Evolutionary conservation across 2,329 filamentous ascomycete genomes (phyloP).

Genomic region (Exophiala sideris): DNA sequence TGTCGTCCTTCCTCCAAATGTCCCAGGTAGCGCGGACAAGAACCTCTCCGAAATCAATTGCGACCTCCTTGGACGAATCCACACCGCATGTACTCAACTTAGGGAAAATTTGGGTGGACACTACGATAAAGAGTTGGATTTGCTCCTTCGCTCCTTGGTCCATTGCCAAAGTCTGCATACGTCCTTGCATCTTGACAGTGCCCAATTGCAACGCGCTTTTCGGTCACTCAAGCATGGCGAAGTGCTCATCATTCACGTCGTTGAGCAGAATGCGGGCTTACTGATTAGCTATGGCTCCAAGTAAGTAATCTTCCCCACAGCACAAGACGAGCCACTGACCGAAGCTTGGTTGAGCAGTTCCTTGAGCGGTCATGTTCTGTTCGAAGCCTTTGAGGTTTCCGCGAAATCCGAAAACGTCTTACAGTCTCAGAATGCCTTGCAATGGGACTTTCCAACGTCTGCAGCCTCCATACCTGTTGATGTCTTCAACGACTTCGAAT

Average conservation of each 20-base stretch:
- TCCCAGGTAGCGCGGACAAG: slow-evolving; percentile 36
- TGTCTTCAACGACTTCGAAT: slow-evolving; percentile 39
- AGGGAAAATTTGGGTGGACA: slow-evolving; percentile 4
- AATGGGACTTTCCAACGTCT: slow-evolving; percentile 59
- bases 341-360: slow-evolving; percentile 13
- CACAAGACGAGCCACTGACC: neutral
- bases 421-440: slow-evolving; percentile 47
- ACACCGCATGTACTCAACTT: slow-evolving; percentile 28
- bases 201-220: slow-evolving; percentile 25
- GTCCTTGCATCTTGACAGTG: slow-evolving; percentile 4
- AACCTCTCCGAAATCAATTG: slow-evolving; percentile 31
- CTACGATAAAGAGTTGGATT: slow-evolving; percentile 3
- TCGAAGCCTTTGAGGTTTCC: slow-evolving; percentile 62
- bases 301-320: slow-evolving; percentile 30
- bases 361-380: slow-evolving; percentile 37
- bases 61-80: slow-evolving; percentile 33
- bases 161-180: slow-evolving; percentile 6
- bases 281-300: slow-evolving; percentile 36
- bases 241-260: slow-evolving; percentile 44
- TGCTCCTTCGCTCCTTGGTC: slow-evolving; percentile 3
- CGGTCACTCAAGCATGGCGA: slow-evolving; percentile 29
- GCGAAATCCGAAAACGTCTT: slow-evolving; percentile 53
- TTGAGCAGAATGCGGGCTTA: slow-evolving; percentile 50
- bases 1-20: slow-evolving; percentile 37
- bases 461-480: slow-evolving; percentile 47